Evolutionary conservation across 352 stramenopile genomes (phyloP).

Genomic region (Phytophthora pluvialis): DNA sequence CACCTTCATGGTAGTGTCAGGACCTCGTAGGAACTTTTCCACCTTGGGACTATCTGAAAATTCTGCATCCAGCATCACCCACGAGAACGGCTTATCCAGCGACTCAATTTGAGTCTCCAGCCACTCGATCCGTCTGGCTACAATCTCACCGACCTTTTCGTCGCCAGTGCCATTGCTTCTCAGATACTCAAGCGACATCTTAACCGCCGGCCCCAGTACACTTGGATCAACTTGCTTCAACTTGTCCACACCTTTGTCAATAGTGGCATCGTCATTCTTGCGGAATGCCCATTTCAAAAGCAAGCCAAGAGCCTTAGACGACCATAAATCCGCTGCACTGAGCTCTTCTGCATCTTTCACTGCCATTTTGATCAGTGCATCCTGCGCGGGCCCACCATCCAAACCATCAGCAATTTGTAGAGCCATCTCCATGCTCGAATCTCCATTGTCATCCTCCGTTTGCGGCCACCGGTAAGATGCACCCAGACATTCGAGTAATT

Average conservation of each 20-base stretch:
- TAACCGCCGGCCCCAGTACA: too few species aligned
- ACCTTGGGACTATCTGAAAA: slow-evolving; percentile 13
- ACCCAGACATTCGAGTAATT: neutral
- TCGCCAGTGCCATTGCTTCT: neutral
- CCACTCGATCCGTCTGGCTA: neutral
- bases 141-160: neutral
- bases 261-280: too few species aligned
- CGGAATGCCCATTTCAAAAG: too few species aligned
- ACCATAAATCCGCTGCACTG: too few species aligned
- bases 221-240: too few species aligned
- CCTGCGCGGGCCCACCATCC: neutral
- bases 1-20: slow-evolving; percentile 11
- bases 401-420: slow-evolving; percentile 20
- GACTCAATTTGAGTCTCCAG: neutral
- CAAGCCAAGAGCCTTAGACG: too few species aligned
- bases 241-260: too few species aligned
- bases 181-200: too few species aligned
- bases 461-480: too few species aligned
- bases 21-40: slow-evolving; percentile 13
- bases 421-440: slow-evolving; percentile 10
- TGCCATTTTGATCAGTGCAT: neutral
- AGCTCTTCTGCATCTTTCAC: neutral
- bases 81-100: slow-evolving; percentile 5
- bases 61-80: slow-evolving; percentile 2
- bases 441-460: neutral